These are phyloP conservation scores for Candida germanica DNA, from an alignment of 805 yeast genomes.

Conservation along the genomic window DNA sequence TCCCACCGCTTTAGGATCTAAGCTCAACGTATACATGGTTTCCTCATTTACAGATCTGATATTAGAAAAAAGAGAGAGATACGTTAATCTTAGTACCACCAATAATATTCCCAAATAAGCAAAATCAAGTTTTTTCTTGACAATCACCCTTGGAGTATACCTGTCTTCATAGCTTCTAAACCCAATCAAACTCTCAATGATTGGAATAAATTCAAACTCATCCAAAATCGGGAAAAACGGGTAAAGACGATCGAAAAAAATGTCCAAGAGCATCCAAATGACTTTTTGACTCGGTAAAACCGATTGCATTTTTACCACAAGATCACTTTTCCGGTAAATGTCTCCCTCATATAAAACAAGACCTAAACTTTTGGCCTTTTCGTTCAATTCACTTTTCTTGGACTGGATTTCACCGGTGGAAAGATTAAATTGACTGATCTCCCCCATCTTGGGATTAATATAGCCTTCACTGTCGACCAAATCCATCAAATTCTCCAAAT, in stretches of 20 bases:
- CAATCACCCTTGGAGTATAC: not conserved
- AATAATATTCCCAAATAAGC: conserved; percentile 32
- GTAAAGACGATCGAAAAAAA: conserved; percentile 57
- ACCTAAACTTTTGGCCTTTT: conserved; percentile 20
- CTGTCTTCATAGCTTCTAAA: conserved; percentile 20
- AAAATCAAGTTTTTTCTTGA: conserved; percentile 27
- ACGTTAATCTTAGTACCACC: conserved; percentile 31
- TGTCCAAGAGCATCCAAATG: conserved; percentile 53
- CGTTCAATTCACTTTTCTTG: conserved; percentile 12
- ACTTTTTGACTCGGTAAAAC: conserved; percentile 52
- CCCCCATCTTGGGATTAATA: too few species aligned
- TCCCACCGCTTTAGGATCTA: conserved; percentile 17
- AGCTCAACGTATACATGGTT: not conserved
- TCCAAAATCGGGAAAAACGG: conserved; percentile 66
- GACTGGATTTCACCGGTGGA: not conserved
- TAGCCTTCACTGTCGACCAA: too few species aligned
- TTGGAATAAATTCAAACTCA: conserved; percentile 47
- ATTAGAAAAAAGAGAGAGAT: conserved; percentile 34
- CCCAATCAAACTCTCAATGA: conserved; percentile 47
- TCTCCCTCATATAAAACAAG: conserved; percentile 26
- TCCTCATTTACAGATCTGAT: conserved; percentile 26
- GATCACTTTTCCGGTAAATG: conserved; percentile 15
- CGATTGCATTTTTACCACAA: conserved; percentile 26
- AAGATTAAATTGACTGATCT: too few species aligned
- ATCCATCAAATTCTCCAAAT: not conserved